A percentile compares a stretch with the other conserved stretches of the same genome.
These are phyloP conservation scores for Aspergillus pseudonomiae DNA, from an alignment of 2,329 filamentous ascomycete species.

Conservation along the genomic window DNA sequence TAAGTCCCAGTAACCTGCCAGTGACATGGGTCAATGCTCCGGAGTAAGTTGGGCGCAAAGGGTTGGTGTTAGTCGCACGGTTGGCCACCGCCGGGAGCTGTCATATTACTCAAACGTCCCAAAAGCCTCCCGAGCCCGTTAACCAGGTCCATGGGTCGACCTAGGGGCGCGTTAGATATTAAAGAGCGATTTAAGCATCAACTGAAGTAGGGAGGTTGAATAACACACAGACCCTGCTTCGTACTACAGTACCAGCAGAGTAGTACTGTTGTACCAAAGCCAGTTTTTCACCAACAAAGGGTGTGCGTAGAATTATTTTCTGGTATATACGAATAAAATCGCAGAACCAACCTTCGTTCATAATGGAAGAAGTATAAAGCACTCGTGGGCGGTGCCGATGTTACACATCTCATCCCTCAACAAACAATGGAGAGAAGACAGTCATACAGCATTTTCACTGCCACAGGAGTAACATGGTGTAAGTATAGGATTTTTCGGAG, in stretches of 20 bases:
- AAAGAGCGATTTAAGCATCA: neutral
- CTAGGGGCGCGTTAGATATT: neutral
- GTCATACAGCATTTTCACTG: neutral
- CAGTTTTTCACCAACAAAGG: neutral
- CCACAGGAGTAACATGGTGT: neutral
- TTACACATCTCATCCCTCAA: neutral
- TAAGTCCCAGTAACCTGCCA: neutral
- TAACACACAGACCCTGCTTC: neutral
- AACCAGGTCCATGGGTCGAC: constrained; percentile 9
- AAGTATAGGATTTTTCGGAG: neutral
- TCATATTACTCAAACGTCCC: neutral
- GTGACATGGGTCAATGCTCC: neutral
- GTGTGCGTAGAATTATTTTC: neutral
- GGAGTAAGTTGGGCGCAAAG: neutral
- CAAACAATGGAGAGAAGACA: neutral
- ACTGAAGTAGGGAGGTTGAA: neutral
- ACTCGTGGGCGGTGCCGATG: neutral
- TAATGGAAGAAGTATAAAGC: neutral
- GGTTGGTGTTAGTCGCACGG: neutral
- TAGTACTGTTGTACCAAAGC: neutral
- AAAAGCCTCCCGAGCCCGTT: constrained; percentile 14
- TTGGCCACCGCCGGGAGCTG: neutral
- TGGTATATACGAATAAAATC: neutral
- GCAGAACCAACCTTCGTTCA: neutral
- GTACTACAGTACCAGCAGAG: neutral